Evolutionary conservation across 805 yeast species (phyloP), one percentile per base, ranked within the genome.

Genomic region (Pichia gijzeniarum): DNA sequence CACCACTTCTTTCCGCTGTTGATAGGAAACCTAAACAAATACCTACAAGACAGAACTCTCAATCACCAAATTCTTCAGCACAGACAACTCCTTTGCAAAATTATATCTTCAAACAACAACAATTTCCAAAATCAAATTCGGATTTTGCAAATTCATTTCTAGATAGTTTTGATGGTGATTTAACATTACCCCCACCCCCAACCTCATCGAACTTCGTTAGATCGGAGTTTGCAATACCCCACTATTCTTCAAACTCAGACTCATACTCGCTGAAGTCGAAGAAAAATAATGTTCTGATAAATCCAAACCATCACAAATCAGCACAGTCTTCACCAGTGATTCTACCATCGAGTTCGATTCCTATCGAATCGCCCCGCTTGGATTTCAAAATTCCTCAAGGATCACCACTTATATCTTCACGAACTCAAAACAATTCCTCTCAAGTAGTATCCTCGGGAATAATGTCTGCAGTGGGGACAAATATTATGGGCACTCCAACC

Each of bases 1-100:
- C 72, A 0, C 73, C 73, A 13, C 56, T 61, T 4, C 63, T 69
- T 41, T 64, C 65, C 1, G 69, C 73, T n/a, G 35, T 27, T 3
- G 47, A 44, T 36, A 25, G 52, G 10, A 38, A 32, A 17, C 7
- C 35, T 6, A 41, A 35, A 9, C 27, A 9, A 13, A 14, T 12
- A 30, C 13, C 14, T 7, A 30, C 33, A 12, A 19, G 16, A 22
- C 35, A 36, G 18, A 56, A 49, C 30, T 50, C 58, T 6, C 28
- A 52, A 3, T 48, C 57, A n/a, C 38, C 53, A 28, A 41, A 42
- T 6, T 41, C 41, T 4, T 38, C 48, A 14, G 18, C 39, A 6
- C 44, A 48, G 19, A 22, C 33, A 12, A 30, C 46, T 13, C 44
- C 44, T 10, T 41, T 18, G 14, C 51, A 48, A 33, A 32, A 39